phyloP scores from a whole-genome alignment of 192 early-diverging fungal genomes.

The Helicostylum pulchrum region DNA sequence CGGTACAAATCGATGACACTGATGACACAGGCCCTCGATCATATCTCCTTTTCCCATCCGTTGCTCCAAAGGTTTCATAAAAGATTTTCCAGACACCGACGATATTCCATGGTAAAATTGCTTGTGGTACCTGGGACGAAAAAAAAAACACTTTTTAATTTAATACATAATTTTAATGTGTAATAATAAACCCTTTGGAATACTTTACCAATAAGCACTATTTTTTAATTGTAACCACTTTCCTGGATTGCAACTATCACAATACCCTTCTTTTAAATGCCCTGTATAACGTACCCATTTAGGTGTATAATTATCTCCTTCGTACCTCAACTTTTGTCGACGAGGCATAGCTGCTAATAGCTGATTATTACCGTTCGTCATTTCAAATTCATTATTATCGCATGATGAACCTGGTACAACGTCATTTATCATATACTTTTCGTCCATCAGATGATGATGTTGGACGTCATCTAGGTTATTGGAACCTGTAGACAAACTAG shows the following conservation, averaged over 20 bases:
- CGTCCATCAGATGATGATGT: background rate
- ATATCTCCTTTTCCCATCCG: slow-evolving; percentile 57
- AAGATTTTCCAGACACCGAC: slow-evolving; percentile 74
- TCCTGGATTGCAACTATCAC: slow-evolving; percentile 74
- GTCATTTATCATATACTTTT: too few relatives aligned
- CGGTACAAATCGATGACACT: slow-evolving; percentile 77
- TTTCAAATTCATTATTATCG: background rate
- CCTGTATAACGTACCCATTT: slow-evolving; percentile 75
- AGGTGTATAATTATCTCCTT: slow-evolving; percentile 77
- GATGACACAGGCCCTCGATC: slow-evolving; percentile 80
- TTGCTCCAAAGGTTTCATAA: slow-evolving; percentile 66
- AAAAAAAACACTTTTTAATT: slow-evolving; percentile 2
- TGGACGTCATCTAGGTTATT: background rate
- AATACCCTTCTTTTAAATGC: slow-evolving; percentile 78
- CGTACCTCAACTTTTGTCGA: slow-evolving; percentile 66
- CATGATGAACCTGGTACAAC: background rate
- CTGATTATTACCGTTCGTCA: background rate
- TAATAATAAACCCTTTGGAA: background rate
- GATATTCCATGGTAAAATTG: slow-evolving; percentile 86
- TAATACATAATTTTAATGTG: background rate
- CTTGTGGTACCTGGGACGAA: slow-evolving; percentile 68
- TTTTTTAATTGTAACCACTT: slow-evolving; percentile 90
- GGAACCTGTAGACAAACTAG: too few relatives aligned
- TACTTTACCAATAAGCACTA: slow-evolving; percentile 73
- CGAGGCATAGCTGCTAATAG: slow-evolving; percentile 43